phyloP scores from a whole-genome alignment of 2,329 filamentous ascomycete genomes.

The Aciculosporium take region DNA sequence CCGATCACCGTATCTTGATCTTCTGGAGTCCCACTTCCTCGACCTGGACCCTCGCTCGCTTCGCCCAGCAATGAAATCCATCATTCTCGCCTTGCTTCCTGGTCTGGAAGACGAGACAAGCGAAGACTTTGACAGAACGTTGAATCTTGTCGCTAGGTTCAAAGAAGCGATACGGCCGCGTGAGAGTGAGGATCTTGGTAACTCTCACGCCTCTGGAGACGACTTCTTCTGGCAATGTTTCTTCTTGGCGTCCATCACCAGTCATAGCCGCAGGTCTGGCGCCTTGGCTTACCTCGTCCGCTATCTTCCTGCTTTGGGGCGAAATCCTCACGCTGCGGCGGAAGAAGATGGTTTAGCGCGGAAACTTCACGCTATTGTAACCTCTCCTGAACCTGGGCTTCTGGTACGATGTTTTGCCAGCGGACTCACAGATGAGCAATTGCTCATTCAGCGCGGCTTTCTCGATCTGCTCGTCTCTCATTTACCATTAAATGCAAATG shows the following conservation, averaged over 20 bases:
- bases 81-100: slow-evolving; percentile 78
- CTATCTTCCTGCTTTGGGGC: slow-evolving; percentile 45
- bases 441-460: slow-evolving; percentile 87
- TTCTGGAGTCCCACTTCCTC: slow-evolving; percentile 71
- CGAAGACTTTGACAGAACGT: slow-evolving; percentile 85
- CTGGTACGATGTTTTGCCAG: slow-evolving; percentile 85
- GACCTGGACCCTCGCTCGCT: slow-evolving; percentile 55
- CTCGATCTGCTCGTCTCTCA: slow-evolving; percentile 85
- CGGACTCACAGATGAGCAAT: slow-evolving; percentile 72
- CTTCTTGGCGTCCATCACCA: slow-evolving; percentile 85
- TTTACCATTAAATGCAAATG: slow-evolving; percentile 67
- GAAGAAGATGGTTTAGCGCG: slow-evolving; percentile 17
- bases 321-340: slow-evolving; percentile 4
- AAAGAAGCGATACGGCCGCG: slow-evolving; percentile 50
- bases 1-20: slow-evolving; percentile 67
- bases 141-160: slow-evolving; percentile 65
- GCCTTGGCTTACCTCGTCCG: slow-evolving; percentile 76
- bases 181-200: slow-evolving; percentile 34
- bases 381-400: slow-evolving; percentile 80
- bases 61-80: slow-evolving; percentile 76
- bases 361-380: slow-evolving; percentile 49
- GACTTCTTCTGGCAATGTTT: slow-evolving; percentile 98
- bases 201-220: slow-evolving; percentile 47
- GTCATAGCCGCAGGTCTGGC: slow-evolving; percentile 68
- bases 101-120: slow-evolving; percentile 92